Conservation (phyloP, 2,329 filamentous ascomycete genomes). For the Diaporthe helianthi region DNA sequence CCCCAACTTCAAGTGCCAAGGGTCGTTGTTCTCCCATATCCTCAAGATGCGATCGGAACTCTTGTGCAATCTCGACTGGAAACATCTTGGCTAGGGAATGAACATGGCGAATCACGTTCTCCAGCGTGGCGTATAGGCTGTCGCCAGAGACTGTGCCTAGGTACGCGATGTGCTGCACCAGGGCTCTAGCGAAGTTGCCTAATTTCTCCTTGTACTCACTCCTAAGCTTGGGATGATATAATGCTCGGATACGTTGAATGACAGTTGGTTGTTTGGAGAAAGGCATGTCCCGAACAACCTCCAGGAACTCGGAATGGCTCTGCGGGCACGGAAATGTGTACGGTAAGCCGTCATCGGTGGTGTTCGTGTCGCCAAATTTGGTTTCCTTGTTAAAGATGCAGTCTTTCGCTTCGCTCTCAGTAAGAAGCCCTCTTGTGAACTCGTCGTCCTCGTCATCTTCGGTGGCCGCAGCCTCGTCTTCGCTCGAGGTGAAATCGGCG, state of each 20-base stretch:
- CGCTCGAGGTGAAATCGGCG: conserved; percentile 59
- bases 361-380: conserved; percentile 51
- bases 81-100: conserved; percentile 92
- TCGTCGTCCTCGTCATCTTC: conserved; percentile 66
- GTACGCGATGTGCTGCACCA: conserved; percentile 68
- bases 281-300: conserved; percentile 67
- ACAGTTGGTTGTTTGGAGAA: conserved; percentile 75
- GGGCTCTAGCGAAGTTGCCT: conserved; percentile 66
- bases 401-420: conserved; percentile 62
- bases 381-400: conserved; percentile 59
- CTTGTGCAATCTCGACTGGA: conserved; percentile 76
- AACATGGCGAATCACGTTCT: conserved; percentile 84
- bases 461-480: conserved; percentile 50
- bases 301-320: conserved; percentile 76
- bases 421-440: conserved; percentile 73
- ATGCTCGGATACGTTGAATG: conserved; percentile 85
- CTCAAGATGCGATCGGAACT: conserved; percentile 77
- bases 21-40: conserved; percentile 58
- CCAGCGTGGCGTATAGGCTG: conserved; percentile 69
- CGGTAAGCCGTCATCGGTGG: conserved; percentile 65
- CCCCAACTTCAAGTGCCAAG: conserved; percentile 66
- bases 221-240: conserved; percentile 90
- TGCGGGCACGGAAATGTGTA: conserved; percentile 89
- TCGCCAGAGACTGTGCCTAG: conserved; percentile 55
- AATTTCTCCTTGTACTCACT: conserved; percentile 87